A percentile compares a stretch with the other conserved stretches of the same genome.
Conservation (phyloP, 2,329 filamentous ascomycete species). For the Microcera coccophila region DNA sequence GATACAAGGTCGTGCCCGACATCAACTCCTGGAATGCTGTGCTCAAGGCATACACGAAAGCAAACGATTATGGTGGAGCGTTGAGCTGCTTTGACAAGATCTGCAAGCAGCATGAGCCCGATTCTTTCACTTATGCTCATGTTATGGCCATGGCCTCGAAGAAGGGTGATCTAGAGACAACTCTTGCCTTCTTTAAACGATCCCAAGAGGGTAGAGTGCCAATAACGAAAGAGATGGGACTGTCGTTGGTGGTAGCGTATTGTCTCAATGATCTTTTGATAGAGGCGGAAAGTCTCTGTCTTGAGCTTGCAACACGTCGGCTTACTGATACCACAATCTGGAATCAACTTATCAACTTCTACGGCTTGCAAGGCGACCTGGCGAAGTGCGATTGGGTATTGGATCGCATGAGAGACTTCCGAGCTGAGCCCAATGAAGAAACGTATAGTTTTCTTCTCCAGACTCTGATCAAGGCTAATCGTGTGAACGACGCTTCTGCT, state of each 20-base stretch:
- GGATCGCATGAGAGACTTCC: conserved; percentile 44
- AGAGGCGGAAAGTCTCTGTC: conserved; percentile 37
- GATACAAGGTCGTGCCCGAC: conserved; percentile 56
- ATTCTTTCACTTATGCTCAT: conserved; percentile 64
- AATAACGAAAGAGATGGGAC: conserved; percentile 55
- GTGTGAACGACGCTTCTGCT: conserved; percentile 47
- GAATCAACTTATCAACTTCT: conserved; percentile 71
- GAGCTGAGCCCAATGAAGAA: conserved; percentile 45
- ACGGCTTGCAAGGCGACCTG: conserved; percentile 59
- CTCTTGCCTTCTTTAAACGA: conserved; percentile 60
- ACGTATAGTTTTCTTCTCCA: conserved; percentile 50
- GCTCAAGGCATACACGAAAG: conserved; percentile 65
- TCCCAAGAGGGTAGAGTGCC: conserved; percentile 52
- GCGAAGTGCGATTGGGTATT: conserved; percentile 47
- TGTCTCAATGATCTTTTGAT: conserved; percentile 40
- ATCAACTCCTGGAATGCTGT: conserved; percentile 70
- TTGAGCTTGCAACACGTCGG: conserved; percentile 50
- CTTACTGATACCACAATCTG: conserved; percentile 61
- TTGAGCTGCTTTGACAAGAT: conserved; percentile 62
- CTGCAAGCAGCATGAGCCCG: conserved; percentile 47
- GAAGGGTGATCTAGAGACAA: conserved; percentile 68
- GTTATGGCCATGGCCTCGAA: conserved; percentile 69
- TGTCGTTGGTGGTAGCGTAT: conserved; percentile 64
- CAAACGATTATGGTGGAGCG: conserved; percentile 63
- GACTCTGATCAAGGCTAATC: conserved; percentile 46